Percentiles rank a stretch among this genome's conserved stretches.
phyloP scores from a whole-genome alignment of 1,139 yeast species.

The Candida glucosophila region DNA sequence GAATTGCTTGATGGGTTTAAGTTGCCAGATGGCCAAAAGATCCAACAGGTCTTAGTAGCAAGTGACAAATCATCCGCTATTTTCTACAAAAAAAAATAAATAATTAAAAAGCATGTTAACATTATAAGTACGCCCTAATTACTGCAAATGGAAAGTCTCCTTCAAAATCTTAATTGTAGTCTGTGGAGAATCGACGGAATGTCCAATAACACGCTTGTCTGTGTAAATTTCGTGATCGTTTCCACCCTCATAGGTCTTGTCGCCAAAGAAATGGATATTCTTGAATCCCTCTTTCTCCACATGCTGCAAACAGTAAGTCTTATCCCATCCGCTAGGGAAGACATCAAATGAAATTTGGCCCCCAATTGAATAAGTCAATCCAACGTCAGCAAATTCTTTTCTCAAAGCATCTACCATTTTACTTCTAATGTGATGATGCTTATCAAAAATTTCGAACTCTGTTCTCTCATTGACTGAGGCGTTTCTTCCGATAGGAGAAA shows the following conservation, averaged over 20 bases:
- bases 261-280: slow-evolving; percentile 95
- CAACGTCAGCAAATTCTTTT: slow-evolving; percentile 72
- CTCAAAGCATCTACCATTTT: slow-evolving; percentile 77
- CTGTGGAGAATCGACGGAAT: slow-evolving; percentile 78
- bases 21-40: slow-evolving; percentile 12
- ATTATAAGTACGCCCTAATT: too few species aligned
- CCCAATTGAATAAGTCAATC: slow-evolving; percentile 93
- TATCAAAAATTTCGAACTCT: slow-evolving; percentile 82
- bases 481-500: slow-evolving; percentile 97
- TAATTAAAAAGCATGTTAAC: too few species aligned
- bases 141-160: slow-evolving; percentile 54
- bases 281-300: slow-evolving; percentile 78
- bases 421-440: slow-evolving; percentile 69
- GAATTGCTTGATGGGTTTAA: slow-evolving; percentile 27
- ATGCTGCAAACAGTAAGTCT: slow-evolving; percentile 94
- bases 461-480: slow-evolving; percentile 90
- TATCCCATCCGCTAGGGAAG: slow-evolving; percentile 99
- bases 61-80: slow-evolving; percentile 59
- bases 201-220: slow-evolving; percentile 91
- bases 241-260: slow-evolving; percentile 95
- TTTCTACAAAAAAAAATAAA: slow-evolving; percentile 33
- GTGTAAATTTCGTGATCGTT: slow-evolving; percentile 94
- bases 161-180: slow-evolving; percentile 83
- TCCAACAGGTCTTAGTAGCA: slow-evolving; percentile 53
- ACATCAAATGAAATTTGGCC: slow-evolving; percentile 99